phyloP scores from a whole-genome alignment of 2,329 filamentous ascomycete genomes.

The Alternaria dauci region DNA sequence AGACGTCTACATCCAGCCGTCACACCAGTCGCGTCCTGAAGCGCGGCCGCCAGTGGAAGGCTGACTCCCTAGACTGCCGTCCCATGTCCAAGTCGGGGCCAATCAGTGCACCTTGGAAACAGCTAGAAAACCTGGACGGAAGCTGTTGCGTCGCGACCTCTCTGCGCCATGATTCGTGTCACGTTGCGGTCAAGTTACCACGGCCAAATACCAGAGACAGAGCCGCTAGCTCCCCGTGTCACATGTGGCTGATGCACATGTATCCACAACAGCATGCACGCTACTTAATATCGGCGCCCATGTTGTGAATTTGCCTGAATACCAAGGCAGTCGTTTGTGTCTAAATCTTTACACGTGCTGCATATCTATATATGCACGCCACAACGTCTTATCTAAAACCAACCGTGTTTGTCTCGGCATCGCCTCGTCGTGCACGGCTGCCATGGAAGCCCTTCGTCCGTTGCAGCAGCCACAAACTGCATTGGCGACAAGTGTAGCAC shows the following conservation, averaged over 20 bases:
- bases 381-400: constrained; percentile 17
- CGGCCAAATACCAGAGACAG: constrained; percentile 1
- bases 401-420: constrained; percentile 1
- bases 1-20: constrained; percentile 18
- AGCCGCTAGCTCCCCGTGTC: constrained; percentile 2
- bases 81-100: constrained; percentile 29
- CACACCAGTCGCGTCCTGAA: constrained; percentile 37
- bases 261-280: constrained; percentile 1
- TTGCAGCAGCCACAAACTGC: constrained; percentile 20
- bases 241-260: constrained; percentile 4
- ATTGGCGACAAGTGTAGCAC: constrained; percentile 33
- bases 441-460: constrained; percentile 15
- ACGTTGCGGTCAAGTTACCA: constrained; percentile 16
- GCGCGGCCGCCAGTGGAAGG: constrained; percentile 31
- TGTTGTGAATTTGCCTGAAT: constrained; percentile 29
- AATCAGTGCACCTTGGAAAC: constrained; percentile 43
- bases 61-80: constrained; percentile 16
- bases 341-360: constrained; percentile 16
- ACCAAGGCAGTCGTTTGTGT: constrained; percentile 23
- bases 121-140: constrained; percentile 44
- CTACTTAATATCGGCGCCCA: constrained; percentile 12
- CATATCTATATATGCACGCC: constrained; percentile 17
- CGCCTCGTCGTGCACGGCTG: constrained; percentile 23
- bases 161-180: constrained; percentile 37
- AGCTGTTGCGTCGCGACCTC: constrained; percentile 20